These are phyloP conservation scores for bread wheat (Triticum aestivum) DNA, from an alignment of 176 grass and related monocot species.

Conservation along the genomic window DNA sequence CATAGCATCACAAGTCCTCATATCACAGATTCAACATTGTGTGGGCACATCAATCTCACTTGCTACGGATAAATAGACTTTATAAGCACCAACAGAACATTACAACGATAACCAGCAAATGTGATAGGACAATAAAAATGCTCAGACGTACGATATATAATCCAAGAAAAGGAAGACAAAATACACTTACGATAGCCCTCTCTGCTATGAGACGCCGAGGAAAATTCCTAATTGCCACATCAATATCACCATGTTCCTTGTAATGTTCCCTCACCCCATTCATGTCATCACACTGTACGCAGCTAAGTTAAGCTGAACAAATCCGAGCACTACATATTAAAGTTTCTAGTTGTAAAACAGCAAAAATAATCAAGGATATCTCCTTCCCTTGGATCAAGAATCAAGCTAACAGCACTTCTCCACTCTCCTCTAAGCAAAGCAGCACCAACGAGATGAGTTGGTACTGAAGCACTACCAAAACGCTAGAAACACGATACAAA, in stretches of 20 bases:
- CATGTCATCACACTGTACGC: constrained; percentile 54
- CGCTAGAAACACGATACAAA: constrained; percentile 50
- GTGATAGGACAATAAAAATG: background rate
- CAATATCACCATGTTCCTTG: constrained; percentile 67
- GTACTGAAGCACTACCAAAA: constrained; percentile 91
- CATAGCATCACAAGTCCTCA: background rate
- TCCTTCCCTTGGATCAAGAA: constrained; percentile 93
- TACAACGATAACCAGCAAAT: constrained; percentile 16
- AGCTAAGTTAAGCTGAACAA: constrained; percentile 42
- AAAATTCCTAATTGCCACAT: constrained; percentile 58
- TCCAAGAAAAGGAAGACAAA: constrained; percentile 20
- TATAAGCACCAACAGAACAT: background rate
- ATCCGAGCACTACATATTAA: constrained; percentile 17
- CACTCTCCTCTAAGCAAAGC: constrained; percentile 94
- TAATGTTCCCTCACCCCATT: constrained; percentile 65
- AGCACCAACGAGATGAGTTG: constrained; percentile 85
- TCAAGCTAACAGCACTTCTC: constrained; percentile 73
- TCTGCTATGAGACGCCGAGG: constrained; percentile 71
- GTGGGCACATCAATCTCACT: background rate
- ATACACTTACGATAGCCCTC: constrained; percentile 77
- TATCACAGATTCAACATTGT: background rate
- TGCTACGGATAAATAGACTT: constrained; percentile 1
- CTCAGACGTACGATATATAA: background rate
- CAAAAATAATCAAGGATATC: constrained; percentile 54
- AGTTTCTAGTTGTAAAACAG: constrained; percentile 19